phyloP scores from a whole-genome alignment of 1,284 basidiomycete genomes.

The Ganoderma resinaceum region DNA sequence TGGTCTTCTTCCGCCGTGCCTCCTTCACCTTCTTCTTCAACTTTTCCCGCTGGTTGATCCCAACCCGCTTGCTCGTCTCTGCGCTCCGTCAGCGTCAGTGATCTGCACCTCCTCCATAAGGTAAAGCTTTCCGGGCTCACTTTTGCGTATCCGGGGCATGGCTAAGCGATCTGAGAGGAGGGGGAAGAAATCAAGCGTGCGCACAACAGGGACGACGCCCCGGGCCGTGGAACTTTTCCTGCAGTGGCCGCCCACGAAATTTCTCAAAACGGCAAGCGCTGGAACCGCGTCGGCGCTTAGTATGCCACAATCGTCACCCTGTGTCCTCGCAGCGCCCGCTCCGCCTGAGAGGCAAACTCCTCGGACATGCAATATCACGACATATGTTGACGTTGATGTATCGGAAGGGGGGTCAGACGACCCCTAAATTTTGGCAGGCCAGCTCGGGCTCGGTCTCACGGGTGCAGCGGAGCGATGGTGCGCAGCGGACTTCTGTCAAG shows the following conservation, averaged over 20 bases:
- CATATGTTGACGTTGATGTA: neutral
- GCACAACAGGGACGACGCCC: neutral
- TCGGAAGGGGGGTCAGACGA: neutral
- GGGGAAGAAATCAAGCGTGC: slow-evolving; percentile 2
- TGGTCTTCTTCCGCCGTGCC: slow-evolving; percentile 79
- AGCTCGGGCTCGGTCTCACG: neutral
- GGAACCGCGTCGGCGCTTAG: neutral
- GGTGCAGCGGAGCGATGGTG: neutral
- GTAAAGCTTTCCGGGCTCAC: slow-evolving; percentile 46
- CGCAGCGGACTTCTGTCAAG: neutral
- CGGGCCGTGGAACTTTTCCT: slow-evolving; percentile 24
- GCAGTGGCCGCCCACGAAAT: neutral
- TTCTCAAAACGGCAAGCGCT: slow-evolving; percentile 5
- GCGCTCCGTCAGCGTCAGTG: slow-evolving; percentile 15
- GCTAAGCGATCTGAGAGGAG: slow-evolving; percentile 1
- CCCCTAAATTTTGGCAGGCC: neutral
- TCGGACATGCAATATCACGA: neutral
- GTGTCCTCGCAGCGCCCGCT: neutral
- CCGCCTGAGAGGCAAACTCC: neutral
- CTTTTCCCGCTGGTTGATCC: slow-evolving; percentile 78
- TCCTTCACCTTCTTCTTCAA: slow-evolving; percentile 85
- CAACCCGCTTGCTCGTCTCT: slow-evolving; percentile 88
- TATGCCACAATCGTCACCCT: neutral
- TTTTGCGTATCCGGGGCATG: slow-evolving; percentile 83
- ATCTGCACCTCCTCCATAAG: neutral